Percentiles rank a stretch among this genome's conserved stretches.
phyloP scores from a whole-genome alignment of 192 early-diverging fungal genomes.

The Coemansia sp. region DNA sequence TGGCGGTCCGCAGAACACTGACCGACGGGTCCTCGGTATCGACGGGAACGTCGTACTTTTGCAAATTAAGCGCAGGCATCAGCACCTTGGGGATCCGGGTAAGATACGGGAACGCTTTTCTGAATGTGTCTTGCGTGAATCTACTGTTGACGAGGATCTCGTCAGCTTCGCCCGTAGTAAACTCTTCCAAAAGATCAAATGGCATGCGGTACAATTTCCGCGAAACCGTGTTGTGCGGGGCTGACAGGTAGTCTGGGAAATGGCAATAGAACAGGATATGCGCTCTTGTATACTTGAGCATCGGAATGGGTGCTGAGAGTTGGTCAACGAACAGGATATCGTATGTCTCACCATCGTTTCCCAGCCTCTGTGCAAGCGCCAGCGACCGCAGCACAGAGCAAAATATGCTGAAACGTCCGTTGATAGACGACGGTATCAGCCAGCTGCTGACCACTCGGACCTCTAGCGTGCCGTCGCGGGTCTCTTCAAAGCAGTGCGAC shows the following conservation, averaged over 20 bases:
- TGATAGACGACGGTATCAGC: slow-evolving; percentile 68
- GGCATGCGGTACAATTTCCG: slow-evolving; percentile 77
- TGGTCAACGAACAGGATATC: slow-evolving; percentile 89
- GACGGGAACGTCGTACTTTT: slow-evolving; percentile 65
- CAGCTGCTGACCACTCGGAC: slow-evolving; percentile 73
- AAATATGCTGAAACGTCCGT: slow-evolving; percentile 74
- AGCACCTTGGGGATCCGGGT: slow-evolving; percentile 66
- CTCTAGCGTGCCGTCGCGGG: slow-evolving; percentile 78
- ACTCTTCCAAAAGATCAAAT: slow-evolving; percentile 82
- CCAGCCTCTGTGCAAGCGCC: slow-evolving; percentile 61
- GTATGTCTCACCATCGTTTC: slow-evolving; percentile 50
- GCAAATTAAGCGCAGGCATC: slow-evolving; percentile 80
- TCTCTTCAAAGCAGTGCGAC: slow-evolving; percentile 89
- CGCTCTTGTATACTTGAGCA: slow-evolving; percentile 66
- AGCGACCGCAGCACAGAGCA: slow-evolving; percentile 81
- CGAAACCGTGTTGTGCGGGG: slow-evolving; percentile 60
- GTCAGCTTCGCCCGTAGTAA: slow-evolving; percentile 85
- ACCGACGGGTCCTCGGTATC: slow-evolving; percentile 60
- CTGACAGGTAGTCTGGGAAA: slow-evolving; percentile 87
- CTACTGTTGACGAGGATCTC: slow-evolving; percentile 89
- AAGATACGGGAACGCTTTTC: slow-evolving; percentile 68
- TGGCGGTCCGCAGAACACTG: slow-evolving; percentile 22
- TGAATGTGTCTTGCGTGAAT: slow-evolving; percentile 78
- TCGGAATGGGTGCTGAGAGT: slow-evolving; percentile 79
- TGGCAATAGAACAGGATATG: slow-evolving; percentile 95